These are phyloP conservation scores for Botrytis deweyae DNA, from an alignment of 2,329 filamentous ascomycete genomes.

Conservation along the genomic window DNA sequence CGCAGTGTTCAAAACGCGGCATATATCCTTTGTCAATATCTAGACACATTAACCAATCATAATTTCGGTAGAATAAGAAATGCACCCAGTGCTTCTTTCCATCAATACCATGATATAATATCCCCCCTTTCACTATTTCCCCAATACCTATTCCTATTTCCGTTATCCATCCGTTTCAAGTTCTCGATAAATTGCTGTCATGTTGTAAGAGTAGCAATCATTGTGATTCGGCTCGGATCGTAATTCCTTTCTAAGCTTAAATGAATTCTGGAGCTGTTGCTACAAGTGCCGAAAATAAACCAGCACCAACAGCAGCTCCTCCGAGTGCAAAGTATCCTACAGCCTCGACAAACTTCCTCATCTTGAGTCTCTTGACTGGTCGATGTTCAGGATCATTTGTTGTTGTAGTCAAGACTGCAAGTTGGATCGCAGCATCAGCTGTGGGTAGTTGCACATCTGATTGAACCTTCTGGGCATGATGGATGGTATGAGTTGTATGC, in stretches of 20 bases:
- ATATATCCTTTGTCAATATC: neutral
- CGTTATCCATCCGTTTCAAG: neutral
- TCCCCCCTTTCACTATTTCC: neutral
- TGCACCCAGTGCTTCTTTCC: neutral
- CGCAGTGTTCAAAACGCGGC: neutral
- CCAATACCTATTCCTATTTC: neutral
- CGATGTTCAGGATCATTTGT: conserved; percentile 26
- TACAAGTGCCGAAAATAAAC: conserved; percentile 42
- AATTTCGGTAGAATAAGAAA: neutral
- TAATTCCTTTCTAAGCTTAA: conserved; percentile 22
- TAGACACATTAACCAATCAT: neutral
- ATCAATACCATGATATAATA: conserved; percentile 2
- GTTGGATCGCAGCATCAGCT: neutral
- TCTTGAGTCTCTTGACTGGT: conserved; percentile 36
- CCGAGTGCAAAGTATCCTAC: conserved; percentile 40
- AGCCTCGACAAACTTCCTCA: conserved; percentile 32
- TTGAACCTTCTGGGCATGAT: neutral
- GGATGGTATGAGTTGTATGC: neutral
- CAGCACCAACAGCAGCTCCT: conserved; percentile 40
- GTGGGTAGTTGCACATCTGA: neutral
- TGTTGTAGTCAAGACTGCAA: neutral
- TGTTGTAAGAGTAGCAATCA: neutral
- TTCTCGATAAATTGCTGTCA: neutral
- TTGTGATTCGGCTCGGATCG: neutral
- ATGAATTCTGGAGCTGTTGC: conserved; percentile 42